A percentile compares a stretch with the other conserved stretches of the same genome.
phyloP scores from a whole-genome alignment of 1,284 basidiomycete genomes.

The Melampsora americana region DNA sequence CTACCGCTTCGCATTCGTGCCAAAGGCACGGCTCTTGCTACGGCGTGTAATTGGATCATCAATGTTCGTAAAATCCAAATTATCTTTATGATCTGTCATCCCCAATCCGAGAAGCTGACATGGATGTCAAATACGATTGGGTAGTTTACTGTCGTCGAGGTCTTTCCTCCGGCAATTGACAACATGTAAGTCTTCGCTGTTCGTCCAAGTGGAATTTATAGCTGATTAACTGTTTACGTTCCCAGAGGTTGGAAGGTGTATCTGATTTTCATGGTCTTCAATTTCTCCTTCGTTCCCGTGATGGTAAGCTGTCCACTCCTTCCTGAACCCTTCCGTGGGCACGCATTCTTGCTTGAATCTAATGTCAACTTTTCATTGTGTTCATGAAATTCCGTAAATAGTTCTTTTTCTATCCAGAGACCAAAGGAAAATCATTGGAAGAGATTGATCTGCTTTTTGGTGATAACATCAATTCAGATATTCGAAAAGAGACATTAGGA shows the following conservation, averaged over 20 bases:
- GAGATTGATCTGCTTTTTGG: constrained; percentile 43
- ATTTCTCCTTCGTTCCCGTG: constrained; percentile 45
- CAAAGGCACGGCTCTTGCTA: constrained; percentile 52
- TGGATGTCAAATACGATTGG: not conserved
- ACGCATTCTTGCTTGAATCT: too few relatives aligned
- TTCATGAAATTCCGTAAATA: not conserved
- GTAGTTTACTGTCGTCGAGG: constrained; percentile 41
- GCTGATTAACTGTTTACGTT: constrained; percentile 12
- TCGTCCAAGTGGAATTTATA: constrained; percentile 48
- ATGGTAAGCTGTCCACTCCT: constrained; percentile 29
- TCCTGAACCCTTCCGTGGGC: not conserved
- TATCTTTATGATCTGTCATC: not conserved
- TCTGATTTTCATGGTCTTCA: constrained; percentile 48
- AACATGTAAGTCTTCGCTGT: constrained; percentile 46
- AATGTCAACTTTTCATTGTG: not conserved
- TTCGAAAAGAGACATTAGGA: not conserved
- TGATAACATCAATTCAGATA: constrained; percentile 20
- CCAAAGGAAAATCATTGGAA: constrained; percentile 45
- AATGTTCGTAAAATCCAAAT: constrained; percentile 48
- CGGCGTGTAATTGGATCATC: constrained; percentile 52
- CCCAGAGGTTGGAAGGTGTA: constrained; percentile 51
- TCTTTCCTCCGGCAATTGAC: constrained; percentile 45
- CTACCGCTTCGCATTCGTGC: constrained; percentile 50
- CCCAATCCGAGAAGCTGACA: not conserved
- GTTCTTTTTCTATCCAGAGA: constrained; percentile 47